phyloP scores from a whole-genome alignment of 225 moss, liverwort and hornwort genomes.

The Takakia lepidozioides region DNA sequence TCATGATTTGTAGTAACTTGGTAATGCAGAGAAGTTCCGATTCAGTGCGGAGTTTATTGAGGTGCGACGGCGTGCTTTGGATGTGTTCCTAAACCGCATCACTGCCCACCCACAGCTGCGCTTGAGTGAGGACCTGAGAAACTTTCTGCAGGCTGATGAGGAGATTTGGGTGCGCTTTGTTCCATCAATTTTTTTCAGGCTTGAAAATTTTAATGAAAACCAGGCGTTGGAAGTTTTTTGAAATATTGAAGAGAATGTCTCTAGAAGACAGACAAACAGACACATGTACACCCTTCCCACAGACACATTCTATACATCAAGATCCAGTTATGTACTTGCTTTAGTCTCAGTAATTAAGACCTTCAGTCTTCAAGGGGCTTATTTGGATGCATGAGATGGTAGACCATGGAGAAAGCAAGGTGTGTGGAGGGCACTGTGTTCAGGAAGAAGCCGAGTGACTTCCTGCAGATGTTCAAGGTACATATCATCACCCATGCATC shows the following conservation, averaged over 20 bases:
- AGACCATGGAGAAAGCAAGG: conserved; percentile 82
- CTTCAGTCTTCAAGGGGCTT: no score
- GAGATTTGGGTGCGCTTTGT: conserved; percentile 92
- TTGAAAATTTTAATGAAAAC: no score
- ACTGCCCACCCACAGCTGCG: conserved; percentile 84
- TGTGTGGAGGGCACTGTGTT: conserved; percentile 70
- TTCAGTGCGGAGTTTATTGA: conserved; percentile 99
- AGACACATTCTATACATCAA: no score
- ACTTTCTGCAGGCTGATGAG: conserved; percentile 98
- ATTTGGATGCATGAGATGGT: no score
- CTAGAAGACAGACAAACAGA: no score
- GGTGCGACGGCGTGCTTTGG: conserved; percentile 86
- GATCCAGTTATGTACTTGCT: no score
- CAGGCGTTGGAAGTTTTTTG: no score
- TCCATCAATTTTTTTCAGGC: no score
- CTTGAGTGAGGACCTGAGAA: conserved; percentile 92
- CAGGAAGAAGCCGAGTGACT: conserved; percentile 88
- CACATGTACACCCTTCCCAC: no score
- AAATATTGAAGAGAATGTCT: no score
- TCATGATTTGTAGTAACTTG: conserved; percentile 1
- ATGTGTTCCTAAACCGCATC: conserved; percentile 83
- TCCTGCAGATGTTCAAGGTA: conserved; percentile 99
- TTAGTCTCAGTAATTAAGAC: no score
- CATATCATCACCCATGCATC: no score
- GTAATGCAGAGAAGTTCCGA: conserved; percentile 85